phyloP scores from a whole-genome alignment of 1,139 yeast species.

The Debaryomyces psychrophilus region DNA sequence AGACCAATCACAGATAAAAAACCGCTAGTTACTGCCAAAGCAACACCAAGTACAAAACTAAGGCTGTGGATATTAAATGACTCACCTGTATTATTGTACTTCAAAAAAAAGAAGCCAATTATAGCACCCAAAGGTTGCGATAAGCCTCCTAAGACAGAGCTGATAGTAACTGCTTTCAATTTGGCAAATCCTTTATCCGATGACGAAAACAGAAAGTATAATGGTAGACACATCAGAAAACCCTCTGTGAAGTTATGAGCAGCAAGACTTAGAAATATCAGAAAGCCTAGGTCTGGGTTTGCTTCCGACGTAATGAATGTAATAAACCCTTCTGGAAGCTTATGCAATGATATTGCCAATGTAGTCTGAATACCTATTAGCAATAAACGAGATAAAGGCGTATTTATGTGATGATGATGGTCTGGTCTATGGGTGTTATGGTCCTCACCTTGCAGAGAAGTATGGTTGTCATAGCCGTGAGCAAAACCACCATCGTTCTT shows the following conservation, averaged over 20 bases:
- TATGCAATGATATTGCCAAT: conserved; percentile 83
- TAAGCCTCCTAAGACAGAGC: conserved; percentile 74
- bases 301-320: conserved; percentile 81
- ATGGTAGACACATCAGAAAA: conserved; percentile 88
- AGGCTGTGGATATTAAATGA: conserved; percentile 37
- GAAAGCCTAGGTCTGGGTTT: conserved; percentile 70
- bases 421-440: conserved; percentile 30
- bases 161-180: conserved; percentile 62
- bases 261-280: conserved; percentile 80
- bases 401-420: conserved; percentile 81
- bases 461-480: conserved; percentile 11
- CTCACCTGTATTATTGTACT: conserved; percentile 36
- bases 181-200: conserved; percentile 40
- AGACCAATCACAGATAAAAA: conserved; percentile 78
- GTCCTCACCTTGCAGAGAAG: conserved; percentile 10
- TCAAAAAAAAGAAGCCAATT: conserved; percentile 62
- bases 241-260: conserved; percentile 96
- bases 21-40: conserved; percentile 80
- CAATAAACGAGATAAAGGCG: conserved; percentile 74
- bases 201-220: conserved; percentile 64
- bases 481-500: conserved; percentile 14
- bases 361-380: conserved; percentile 91
- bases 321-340: conserved; percentile 93
- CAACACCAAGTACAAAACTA: conserved; percentile 57
- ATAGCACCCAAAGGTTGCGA: conserved; percentile 92